Percentiles rank a stretch among this genome's conserved stretches.
Evolutionary conservation across 306 rosid species (phyloP).

Genomic region (Medicago lupulina): DNA sequence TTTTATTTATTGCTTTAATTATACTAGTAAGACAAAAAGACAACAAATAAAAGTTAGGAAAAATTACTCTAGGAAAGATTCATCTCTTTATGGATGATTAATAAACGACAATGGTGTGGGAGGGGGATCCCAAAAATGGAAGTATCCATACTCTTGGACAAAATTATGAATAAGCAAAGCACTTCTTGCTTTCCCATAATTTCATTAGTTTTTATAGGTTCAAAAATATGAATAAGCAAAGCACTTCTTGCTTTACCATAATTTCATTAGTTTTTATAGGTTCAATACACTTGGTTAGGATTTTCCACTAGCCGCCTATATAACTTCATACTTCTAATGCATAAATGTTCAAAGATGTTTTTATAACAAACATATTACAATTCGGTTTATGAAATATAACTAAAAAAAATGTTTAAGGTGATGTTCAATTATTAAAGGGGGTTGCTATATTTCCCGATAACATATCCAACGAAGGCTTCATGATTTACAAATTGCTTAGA

Average conservation of each 20-base stretch:
- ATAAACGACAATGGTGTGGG: conserved; percentile 31
- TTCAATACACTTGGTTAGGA: conserved; percentile 10
- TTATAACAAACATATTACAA: no score
- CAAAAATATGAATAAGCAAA: conserved; percentile 41
- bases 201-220: conserved; percentile 14
- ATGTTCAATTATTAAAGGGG: no score
- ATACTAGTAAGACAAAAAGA: conserved; percentile 1
- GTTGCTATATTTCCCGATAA: no score
- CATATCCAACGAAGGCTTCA: no score
- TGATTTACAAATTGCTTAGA: no score
- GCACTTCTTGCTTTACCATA: conserved; percentile 31
- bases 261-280: conserved; percentile 6
- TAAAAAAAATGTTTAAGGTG: no score
- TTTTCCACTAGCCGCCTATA: background rate
- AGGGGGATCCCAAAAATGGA: background rate
- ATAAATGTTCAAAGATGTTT: no score
- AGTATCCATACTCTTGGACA: conserved; percentile 34
- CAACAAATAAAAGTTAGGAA: conserved; percentile 12
- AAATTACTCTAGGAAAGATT: background rate
- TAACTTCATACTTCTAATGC: no score
- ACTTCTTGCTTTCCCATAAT: conserved; percentile 21
- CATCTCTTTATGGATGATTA: conserved; percentile 33
- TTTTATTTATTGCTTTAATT: conserved; percentile 20
- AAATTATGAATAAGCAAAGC: conserved; percentile 42
- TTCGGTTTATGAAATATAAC: no score